Conservation (phyloP, 768 basidiomycete species). For the Tricholoma bakamatsutake region DNA sequence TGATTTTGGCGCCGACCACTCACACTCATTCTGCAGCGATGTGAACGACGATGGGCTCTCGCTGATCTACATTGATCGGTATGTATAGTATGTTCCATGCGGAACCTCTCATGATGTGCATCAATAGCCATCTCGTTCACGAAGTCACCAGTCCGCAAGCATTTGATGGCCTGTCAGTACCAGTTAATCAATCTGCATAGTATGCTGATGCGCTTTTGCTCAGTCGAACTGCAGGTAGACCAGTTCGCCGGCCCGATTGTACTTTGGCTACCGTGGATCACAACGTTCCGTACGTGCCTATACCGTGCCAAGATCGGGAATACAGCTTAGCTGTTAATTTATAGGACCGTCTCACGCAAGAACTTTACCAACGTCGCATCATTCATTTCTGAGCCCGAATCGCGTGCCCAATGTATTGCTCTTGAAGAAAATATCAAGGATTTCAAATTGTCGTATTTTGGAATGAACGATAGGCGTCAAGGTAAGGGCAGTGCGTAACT, state of each 20-base stretch:
- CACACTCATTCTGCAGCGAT: slow-evolving; percentile 39
- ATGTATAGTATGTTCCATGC: slow-evolving; percentile 11
- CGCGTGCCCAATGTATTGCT: slow-evolving; percentile 75
- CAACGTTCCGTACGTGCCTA: slow-evolving; percentile 69
- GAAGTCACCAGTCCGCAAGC: slow-evolving; percentile 95
- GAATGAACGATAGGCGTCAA: slow-evolving; percentile 84
- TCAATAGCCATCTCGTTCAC: slow-evolving; percentile 59
- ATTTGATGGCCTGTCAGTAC: slow-evolving; percentile 74
- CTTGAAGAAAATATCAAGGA: slow-evolving; percentile 88
- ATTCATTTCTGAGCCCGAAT: slow-evolving; percentile 83
- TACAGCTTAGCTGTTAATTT: slow-evolving; percentile 2
- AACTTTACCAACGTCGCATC: slow-evolving; percentile 63
- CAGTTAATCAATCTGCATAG: neutral
- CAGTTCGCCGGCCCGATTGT: slow-evolving; percentile 81
- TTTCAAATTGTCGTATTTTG: slow-evolving; percentile 90
- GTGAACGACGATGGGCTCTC: slow-evolving; percentile 71
- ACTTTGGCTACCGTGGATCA: slow-evolving; percentile 88
- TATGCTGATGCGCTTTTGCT: slow-evolving; percentile 9
- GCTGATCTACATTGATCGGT: slow-evolving; percentile 82
- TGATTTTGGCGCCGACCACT: neutral
- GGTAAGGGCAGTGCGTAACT: slow-evolving; percentile 35
- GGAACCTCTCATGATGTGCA: neutral
- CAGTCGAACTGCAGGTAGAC: slow-evolving; percentile 68
- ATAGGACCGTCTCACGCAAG: slow-evolving; percentile 68
- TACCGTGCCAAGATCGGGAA: neutral